A percentile compares a stretch with the other conserved stretches of the same genome.
Evolutionary conservation across 2,329 filamentous ascomycete species (phyloP).

Genomic region (Fusarium sterilihyphosum): DNA sequence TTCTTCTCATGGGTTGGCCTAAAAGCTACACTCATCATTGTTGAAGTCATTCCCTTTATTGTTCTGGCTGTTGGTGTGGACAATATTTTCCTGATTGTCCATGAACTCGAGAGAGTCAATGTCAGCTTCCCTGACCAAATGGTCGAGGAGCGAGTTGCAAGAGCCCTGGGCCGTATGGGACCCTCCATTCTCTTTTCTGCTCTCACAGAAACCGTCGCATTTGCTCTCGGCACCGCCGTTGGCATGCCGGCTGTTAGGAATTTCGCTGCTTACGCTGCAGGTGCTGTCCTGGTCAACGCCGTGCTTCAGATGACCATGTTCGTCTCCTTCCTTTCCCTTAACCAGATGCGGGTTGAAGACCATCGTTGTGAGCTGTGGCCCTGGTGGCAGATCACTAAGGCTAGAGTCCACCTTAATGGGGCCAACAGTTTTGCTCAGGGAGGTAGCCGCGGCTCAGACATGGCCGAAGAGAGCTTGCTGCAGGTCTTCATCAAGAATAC

Average conservation of each 20-base stretch:
- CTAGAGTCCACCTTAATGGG: conserved; percentile 71
- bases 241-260: conserved; percentile 98
- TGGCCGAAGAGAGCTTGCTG: conserved; percentile 83
- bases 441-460: conserved; percentile 71
- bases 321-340: conserved; percentile 87
- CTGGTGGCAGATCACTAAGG: conserved; percentile 82
- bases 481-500: conserved; percentile 90
- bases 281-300: conserved; percentile 96
- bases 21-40: conserved; percentile 96
- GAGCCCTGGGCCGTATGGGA: conserved; percentile 93
- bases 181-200: conserved; percentile 96
- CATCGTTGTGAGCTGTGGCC: conserved; percentile 92
- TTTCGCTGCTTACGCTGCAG: conserved; percentile 95
- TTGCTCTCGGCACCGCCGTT: conserved; percentile 90
- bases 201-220: conserved; percentile 92
- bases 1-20: conserved; percentile 92
- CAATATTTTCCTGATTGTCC: conserved; percentile 98
- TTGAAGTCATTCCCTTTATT: conserved; percentile 97
- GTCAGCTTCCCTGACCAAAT: conserved; percentile 88
- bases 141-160: conserved; percentile 85
- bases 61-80: conserved; percentile 96
- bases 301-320: conserved; percentile 98
- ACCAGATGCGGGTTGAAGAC: conserved; percentile 90
- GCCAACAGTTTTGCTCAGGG: conserved; percentile 66
- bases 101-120: conserved; percentile 97